Evolutionary conservation across 495 filamentous ascomycete genomes (phyloP), one percentile per base, ranked within the genome.

Genomic region (Talaromyces adpressus): DNA sequence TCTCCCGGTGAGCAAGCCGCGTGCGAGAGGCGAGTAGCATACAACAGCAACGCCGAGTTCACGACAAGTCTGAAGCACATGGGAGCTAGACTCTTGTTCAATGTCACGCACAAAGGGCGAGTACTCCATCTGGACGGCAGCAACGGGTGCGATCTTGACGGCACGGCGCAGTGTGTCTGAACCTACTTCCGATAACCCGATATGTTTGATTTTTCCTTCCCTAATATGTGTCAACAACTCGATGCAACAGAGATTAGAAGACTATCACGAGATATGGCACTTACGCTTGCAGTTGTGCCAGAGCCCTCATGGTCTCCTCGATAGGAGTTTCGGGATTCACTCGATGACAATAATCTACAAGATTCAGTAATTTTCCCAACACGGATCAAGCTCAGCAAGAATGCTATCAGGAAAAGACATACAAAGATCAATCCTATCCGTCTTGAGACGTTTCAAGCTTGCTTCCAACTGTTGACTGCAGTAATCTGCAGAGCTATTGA

Each of bases 81-180:
- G 65, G 1, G 77, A 75, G 12, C 77, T 69, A 0, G 75, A 66
- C 0, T 69, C 68, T 20, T 20, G n/a, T 68, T 90, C 84, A 61
- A 89, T 85, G 11, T 88, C 85, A 6, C 84, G 73, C 3, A 75
- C 68, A 57, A 87, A 89, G 0, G 83, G 81, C 0, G 75, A 82
- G 69, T 87, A 89, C 73, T 90, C 87, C 22, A 88, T 73, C 71
- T 91, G 83, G 14, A 86, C 77, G 4, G 84, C 85, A 22, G 78
- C 65, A 30, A 91, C 82, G 1, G 80, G 86, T 29, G 84, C 79
- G 4, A 90, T 69, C 34, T 81, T 83, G 67, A 79, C 70, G 0
- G 88, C 88, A 18, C 81, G 80, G 2, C 86, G 82, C 2, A 89
- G 72, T 0, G 85, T 87, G 0, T 76, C 70, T 0, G 83, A 72